Conservation (phyloP, 495 filamentous ascomycete species). For the Rhypophila decipiens region DNA sequence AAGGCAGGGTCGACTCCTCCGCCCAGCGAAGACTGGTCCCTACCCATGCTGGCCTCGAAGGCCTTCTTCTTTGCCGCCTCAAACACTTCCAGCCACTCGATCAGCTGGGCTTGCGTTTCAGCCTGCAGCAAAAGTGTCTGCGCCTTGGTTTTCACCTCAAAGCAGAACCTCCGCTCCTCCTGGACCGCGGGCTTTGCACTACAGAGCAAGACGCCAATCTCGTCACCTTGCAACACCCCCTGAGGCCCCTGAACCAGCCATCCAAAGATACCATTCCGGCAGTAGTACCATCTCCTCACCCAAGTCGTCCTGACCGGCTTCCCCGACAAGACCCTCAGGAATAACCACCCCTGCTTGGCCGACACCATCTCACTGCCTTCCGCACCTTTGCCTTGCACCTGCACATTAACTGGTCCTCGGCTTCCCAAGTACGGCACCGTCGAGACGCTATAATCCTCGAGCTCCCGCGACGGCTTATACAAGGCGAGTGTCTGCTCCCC, state of each 20-base stretch:
- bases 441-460: conserved; percentile 85
- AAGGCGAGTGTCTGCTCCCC: conserved; percentile 68
- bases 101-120: conserved; percentile 82
- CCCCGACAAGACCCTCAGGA: conserved; percentile 71
- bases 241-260: conserved; percentile 85
- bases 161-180: conserved; percentile 93
- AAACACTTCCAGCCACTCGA: conserved; percentile 87
- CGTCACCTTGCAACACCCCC: conserved; percentile 90
- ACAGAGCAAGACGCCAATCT: conserved; percentile 91
- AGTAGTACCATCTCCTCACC: conserved; percentile 90
- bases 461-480: conserved; percentile 74
- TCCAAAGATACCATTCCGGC: conserved; percentile 92
- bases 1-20: conserved; percentile 77
- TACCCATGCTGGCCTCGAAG: conserved; percentile 65
- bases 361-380: conserved; percentile 37
- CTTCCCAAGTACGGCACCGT: conserved; percentile 81
- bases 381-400: conserved; percentile 37
- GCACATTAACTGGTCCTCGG: conserved; percentile 51
- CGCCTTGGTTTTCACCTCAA: conserved; percentile 98
- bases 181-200: conserved; percentile 83
- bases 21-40: conserved; percentile 48
- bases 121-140: conserved; percentile 84
- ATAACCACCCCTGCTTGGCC: conserved; percentile 96
- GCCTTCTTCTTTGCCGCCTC: conserved; percentile 90
- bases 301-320: conserved; percentile 84